Conservation (phyloP, 2,329 filamentous ascomycete species). For the Penicillium polonicum region DNA sequence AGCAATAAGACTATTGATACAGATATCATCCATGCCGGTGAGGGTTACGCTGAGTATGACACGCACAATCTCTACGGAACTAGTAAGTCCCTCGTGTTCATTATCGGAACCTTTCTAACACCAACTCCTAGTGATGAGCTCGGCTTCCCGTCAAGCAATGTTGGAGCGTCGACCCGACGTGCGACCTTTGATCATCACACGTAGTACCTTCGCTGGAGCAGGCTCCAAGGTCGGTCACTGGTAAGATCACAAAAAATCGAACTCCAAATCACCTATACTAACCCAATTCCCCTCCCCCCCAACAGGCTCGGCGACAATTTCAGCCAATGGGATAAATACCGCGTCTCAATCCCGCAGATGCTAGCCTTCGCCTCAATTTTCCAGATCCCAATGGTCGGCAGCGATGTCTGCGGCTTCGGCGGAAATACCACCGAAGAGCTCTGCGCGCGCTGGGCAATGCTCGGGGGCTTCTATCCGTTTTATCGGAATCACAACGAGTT, state of each 20-base stretch:
- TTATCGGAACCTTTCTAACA: neutral
- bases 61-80: slow-evolving; percentile 75
- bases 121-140: slow-evolving; percentile 61
- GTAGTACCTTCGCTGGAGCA: slow-evolving; percentile 72
- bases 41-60: slow-evolving; percentile 68
- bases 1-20: slow-evolving; percentile 63
- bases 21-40: slow-evolving; percentile 62
- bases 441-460: slow-evolving; percentile 71
- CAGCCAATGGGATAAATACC: slow-evolving; percentile 59
- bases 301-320: slow-evolving; percentile 60
- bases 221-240: slow-evolving; percentile 61
- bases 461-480: slow-evolving; percentile 73
- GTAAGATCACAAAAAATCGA: slow-evolving; percentile 18
- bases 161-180: slow-evolving; percentile 59
- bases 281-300: neutral
- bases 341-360: slow-evolving; percentile 58
- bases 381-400: slow-evolving; percentile 66
- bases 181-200: slow-evolving; percentile 70
- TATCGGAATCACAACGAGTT: slow-evolving; percentile 70
- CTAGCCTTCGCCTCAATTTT: slow-evolving; percentile 64
- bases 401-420: slow-evolving; percentile 76
- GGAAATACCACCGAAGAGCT: slow-evolving; percentile 65
- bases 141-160: slow-evolving; percentile 65
- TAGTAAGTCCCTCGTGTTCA: slow-evolving; percentile 38
- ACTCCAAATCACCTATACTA: slow-evolving; percentile 14